Conservation (phyloP, 1,284 basidiomycete genomes). For the Sanghuangporus weigelae region DNA sequence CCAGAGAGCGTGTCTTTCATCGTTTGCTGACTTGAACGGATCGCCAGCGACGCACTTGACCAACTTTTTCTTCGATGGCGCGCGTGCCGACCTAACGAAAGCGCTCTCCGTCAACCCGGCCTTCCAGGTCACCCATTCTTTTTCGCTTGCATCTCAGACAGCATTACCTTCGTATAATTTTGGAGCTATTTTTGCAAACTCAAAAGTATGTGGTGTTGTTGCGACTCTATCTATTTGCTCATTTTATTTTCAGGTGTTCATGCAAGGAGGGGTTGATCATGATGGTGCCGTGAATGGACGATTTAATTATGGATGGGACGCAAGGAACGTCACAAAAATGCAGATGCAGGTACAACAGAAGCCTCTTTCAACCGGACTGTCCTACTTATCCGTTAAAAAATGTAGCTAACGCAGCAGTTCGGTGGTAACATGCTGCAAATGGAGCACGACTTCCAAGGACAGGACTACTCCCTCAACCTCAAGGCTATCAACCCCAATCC, state of each 20-base stretch:
- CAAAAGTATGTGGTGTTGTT: conserved; percentile 48
- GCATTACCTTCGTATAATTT: conserved; percentile 87
- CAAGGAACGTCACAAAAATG: conserved; percentile 78
- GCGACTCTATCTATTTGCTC: conserved; percentile 13
- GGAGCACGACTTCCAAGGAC: conserved; percentile 92
- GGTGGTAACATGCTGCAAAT: conserved; percentile 89
- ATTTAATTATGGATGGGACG: conserved; percentile 86
- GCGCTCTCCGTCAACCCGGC: conserved; percentile 89
- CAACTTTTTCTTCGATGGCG: conserved; percentile 98
- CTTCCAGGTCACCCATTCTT: conserved; percentile 98
- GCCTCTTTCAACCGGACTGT: neutral
- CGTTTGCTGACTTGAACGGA: conserved; percentile 15
- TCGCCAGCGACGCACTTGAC: conserved; percentile 79
- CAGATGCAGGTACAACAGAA: conserved; percentile 73
- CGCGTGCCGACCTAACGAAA: conserved; percentile 93
- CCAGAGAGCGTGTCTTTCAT: conserved; percentile 7
- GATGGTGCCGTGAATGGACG: conserved; percentile 88
- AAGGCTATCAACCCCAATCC: conserved; percentile 94
- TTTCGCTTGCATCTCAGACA: conserved; percentile 79
- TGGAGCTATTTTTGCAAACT: conserved; percentile 88
- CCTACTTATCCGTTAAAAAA: conserved; percentile 17
- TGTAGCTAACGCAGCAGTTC: conserved; percentile 35
- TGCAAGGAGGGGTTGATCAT: conserved; percentile 94
- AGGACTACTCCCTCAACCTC: conserved; percentile 83
- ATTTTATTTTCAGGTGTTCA: conserved; percentile 58